Evolutionary conservation across 371 early-diverging fungal species (phyloP), one percentile per base, ranked within the genome.

Genomic region (Mortierella sp.): DNA sequence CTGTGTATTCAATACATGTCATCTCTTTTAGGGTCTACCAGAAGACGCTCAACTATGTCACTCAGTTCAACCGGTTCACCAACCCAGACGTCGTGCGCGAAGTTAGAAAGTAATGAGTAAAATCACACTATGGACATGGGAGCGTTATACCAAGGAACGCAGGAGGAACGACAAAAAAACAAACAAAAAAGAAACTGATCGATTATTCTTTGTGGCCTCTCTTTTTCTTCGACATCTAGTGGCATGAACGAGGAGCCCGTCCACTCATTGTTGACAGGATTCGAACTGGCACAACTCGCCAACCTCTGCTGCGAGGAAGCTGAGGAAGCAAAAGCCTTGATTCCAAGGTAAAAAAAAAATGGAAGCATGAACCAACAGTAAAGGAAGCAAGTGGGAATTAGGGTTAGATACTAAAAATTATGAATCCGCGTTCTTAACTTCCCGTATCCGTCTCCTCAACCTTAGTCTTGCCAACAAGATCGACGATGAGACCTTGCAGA

Each of bases 241-340:
- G 66, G 69, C n/a, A 75, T 75, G 76, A 75, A 75, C 48, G 70
- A 75, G 54, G 76, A 75, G 17, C 76, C 76, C 2, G 70, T 78
- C 37, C 70, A 71, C 50, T 63, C 71, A 9, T 47, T 87, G 5
- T 65, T 94, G 72, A 86, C 91, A 42, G 88, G 90, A 39, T 96
- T 93, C 56, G 96, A 96, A 73, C 81, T 91, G 19, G 94, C 95
- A 24, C 95, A 96, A 69, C 83, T 96, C 43, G 94, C 93, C 27
- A 96, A 96, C 79, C 82, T 96, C 53, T 89, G 93, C 76, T 93
- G 94, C 79, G 94, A 92, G 61, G 92, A 94, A 50, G 88, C 90
- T 30, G 95, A 94, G 51, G 96, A 96, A 81, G 94, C 94, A 0
- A 93, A 91, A 63, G 84, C 91, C 12, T 81, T 93, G 44, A 87